Evolutionary conservation across 129 eudicot genomes (phyloP), one percentile per base, ranked within the genome.

Genomic region (Flaveria robusta): DNA sequence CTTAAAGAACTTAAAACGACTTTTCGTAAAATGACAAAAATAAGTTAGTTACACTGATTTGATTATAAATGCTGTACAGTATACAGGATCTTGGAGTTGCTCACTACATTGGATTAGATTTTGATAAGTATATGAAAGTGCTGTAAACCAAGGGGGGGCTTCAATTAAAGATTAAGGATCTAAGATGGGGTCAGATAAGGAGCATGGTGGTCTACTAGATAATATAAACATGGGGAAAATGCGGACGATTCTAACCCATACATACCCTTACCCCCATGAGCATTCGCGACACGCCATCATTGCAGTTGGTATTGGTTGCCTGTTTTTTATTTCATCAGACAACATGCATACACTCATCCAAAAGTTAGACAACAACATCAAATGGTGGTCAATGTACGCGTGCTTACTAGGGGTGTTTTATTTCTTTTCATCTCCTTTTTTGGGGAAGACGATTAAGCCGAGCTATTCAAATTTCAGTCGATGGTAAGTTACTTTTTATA

Each of bases 351-450:
- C 99, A 6, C 92, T 94, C 76, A 77, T 94, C 62, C 94, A 91
- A 43, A 92, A 92, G 80, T 69, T 94, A 58, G 99, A 94, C 85
- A 91, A 84, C 84, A 94, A 91, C 72, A 60, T 94, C 39, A 94
- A 94, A 74, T 94, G 99, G 99, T 94, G 99, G 99, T 94, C 99
- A 37, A 94, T 94, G 97, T 94, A 91, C 68, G 92, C 88, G 0
- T 94, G 96, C 74, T 77, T 94, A 81, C 88, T 94, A 27, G 99
- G 99, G n/a, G 85, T 91, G 86, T 94, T 94, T 87, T 94, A 94
- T 82, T 94, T 94, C 91, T 94, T 94, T 87, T 94, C 99, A 56
- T 94, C 99, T 54, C 99, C 99, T 5, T 94, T 94, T 72, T 79
- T 94, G 6, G 96, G 97, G 50, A 94, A 94, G 83, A 91, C 96